Conservation (phyloP, 2,329 filamentous ascomycete genomes). For the Intubia oerlemansii region DNA sequence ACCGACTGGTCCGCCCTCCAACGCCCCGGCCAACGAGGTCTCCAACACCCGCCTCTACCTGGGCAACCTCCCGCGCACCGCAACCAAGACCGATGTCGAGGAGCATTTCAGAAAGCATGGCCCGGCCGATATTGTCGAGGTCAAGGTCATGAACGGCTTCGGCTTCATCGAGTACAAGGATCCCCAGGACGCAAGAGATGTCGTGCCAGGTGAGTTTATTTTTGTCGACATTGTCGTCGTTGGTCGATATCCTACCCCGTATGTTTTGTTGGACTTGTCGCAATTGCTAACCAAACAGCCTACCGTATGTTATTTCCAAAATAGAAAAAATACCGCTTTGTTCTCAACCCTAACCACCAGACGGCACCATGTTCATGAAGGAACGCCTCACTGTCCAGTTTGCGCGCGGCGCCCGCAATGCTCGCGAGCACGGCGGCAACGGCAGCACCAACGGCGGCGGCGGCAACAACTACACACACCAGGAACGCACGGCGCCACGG, state of each 20-base stretch:
- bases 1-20: slow-evolving; percentile 1
- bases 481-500: slow-evolving; percentile 42
- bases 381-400: slow-evolving; percentile 96
- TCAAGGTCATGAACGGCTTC: slow-evolving; percentile 99
- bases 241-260: too few species aligned
- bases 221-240: too few species aligned
- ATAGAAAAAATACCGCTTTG: too few species aligned
- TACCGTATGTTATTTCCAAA: too few species aligned
- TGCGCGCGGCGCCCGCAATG: slow-evolving; percentile 55
- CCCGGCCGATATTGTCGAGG: slow-evolving; percentile 91
- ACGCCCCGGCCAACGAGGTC: slow-evolving; percentile 59
- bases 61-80: slow-evolving; percentile 52
- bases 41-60: slow-evolving; percentile 90
- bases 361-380: slow-evolving; percentile 96
- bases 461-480: slow-evolving; percentile 18
- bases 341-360: too few species aligned
- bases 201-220: too few species aligned
- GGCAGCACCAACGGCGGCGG: background rate
- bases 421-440: slow-evolving; percentile 17
- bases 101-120: slow-evolving; percentile 89
- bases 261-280: too few species aligned
- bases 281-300: too few species aligned
- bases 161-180: slow-evolving; percentile 99
- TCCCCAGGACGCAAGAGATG: slow-evolving; percentile 91
- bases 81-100: slow-evolving; percentile 93